Percentiles rank a stretch among this genome's conserved stretches.
phyloP scores from a whole-genome alignment of 495 filamentous ascomycete genomes.

The Aspergillus cristatus region DNA sequence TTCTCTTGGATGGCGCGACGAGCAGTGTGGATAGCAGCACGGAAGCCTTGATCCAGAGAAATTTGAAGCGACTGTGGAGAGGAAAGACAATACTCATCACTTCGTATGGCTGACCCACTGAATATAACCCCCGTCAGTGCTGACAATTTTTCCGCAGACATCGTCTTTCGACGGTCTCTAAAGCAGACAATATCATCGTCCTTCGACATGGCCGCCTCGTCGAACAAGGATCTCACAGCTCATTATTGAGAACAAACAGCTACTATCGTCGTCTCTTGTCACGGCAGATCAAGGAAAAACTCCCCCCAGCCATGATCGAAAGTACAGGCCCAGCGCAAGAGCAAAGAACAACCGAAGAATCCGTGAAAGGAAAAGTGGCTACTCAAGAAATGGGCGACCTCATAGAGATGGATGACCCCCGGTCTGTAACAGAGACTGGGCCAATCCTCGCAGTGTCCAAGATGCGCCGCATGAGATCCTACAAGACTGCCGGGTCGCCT shows the following conservation, averaged over 20 bases:
- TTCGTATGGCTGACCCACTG: constrained; percentile 38
- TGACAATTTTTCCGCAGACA: constrained; percentile 40
- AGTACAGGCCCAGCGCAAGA: background rate
- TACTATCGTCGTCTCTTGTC: constrained; percentile 13
- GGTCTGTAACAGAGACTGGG: background rate
- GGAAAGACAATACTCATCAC: constrained; percentile 26
- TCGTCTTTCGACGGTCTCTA: constrained; percentile 71
- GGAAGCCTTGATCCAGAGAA: constrained; percentile 40
- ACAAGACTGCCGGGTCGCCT: background rate
- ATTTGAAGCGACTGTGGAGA: constrained; percentile 23
- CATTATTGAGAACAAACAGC: background rate
- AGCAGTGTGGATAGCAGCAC: constrained; percentile 46
- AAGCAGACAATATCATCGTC: constrained; percentile 81
- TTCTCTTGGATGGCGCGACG: constrained; percentile 52
- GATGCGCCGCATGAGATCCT: background rate
- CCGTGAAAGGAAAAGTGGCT: too few species aligned
- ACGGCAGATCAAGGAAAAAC: constrained; percentile 5
- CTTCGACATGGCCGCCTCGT: constrained; percentile 66
- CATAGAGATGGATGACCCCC: too few species aligned
- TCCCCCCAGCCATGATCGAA: constrained; percentile 14
- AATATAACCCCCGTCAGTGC: too few species aligned
- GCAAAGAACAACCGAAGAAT: too few species aligned
- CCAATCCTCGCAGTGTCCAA: background rate
- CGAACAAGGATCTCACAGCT: constrained; percentile 63
- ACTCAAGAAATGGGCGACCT: too few species aligned